Conservation (phyloP, 768 basidiomycete genomes). For the Tricholoma flavovirens region DNA sequence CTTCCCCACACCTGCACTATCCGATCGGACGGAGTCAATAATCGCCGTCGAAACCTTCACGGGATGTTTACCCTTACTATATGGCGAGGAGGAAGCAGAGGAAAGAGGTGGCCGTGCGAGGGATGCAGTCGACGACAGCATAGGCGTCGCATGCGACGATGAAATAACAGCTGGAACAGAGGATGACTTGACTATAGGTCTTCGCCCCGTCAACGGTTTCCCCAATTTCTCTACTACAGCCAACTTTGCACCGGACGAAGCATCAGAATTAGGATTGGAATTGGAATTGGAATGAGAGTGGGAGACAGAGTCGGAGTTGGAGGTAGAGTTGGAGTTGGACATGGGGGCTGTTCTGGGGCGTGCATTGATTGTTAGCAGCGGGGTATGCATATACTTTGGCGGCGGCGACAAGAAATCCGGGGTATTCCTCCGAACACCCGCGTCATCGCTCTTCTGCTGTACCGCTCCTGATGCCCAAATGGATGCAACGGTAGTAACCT, state of each 20-base stretch:
- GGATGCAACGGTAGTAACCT: constrained; percentile 66
- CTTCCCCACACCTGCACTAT: constrained; percentile 7
- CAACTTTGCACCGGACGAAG: constrained; percentile 13
- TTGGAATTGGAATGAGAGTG: background rate
- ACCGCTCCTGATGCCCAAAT: constrained; percentile 60
- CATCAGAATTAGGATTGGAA: background rate
- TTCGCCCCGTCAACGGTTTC: constrained; percentile 19
- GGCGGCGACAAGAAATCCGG: background rate
- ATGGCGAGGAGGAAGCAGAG: constrained; percentile 11
- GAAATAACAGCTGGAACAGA: constrained; percentile 66
- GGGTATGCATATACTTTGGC: constrained; percentile 3
- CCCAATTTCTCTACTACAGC: constrained; percentile 8
- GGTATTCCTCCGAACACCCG: background rate
- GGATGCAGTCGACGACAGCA: constrained; percentile 71
- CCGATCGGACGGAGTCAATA: constrained; percentile 19
- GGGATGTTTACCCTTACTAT: constrained; percentile 5
- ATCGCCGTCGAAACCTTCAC: constrained; percentile 32
- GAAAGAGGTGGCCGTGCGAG: constrained; percentile 46
- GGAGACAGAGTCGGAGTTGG: background rate
- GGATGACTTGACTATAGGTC: constrained; percentile 49
- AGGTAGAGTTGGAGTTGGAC: background rate
- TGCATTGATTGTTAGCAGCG: background rate
- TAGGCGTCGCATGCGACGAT: constrained; percentile 68
- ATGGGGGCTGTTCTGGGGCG: background rate
- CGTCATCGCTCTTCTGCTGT: background rate